A percentile compares a stretch with the other conserved stretches of the same genome.
phyloP scores from a whole-genome alignment of 2,329 filamentous ascomycete species.

The Cercospora sojina region DNA sequence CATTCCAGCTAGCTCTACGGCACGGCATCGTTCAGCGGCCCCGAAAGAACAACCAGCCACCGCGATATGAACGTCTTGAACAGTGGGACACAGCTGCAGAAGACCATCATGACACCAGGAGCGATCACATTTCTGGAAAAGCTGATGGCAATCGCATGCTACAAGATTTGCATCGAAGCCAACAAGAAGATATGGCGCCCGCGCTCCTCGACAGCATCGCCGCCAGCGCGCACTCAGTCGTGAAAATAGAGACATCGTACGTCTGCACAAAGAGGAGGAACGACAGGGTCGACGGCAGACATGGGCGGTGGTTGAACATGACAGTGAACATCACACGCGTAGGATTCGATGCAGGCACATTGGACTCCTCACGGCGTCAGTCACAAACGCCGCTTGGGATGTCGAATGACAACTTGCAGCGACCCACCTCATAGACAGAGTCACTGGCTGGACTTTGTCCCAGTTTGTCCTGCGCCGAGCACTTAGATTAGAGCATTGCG shows the following conservation, averaged over 20 bases:
- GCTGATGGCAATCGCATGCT: neutral
- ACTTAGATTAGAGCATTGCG: neutral
- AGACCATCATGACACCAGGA: neutral
- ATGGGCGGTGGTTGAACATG: neutral
- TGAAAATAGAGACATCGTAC: neutral
- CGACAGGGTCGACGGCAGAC: neutral
- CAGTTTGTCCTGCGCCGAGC: neutral
- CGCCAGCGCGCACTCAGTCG: neutral
- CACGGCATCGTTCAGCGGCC: neutral
- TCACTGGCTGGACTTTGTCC: neutral
- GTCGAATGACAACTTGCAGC: neutral
- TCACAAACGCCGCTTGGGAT: neutral
- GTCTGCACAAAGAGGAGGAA: neutral
- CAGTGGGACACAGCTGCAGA: neutral
- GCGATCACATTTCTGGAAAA: neutral
- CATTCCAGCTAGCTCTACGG: neutral
- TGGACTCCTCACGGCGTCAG: neutral
- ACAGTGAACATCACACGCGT: neutral
- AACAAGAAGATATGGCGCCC: neutral
- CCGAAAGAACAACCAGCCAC: neutral
- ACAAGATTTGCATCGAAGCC: neutral
- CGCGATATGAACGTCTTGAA: neutral
- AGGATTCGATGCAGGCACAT: neutral
- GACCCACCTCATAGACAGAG: neutral
- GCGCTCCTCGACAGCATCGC: neutral